These are phyloP conservation scores for Saussurea involucrata DNA, from an alignment of 129 eudicot species.

Conservation along the genomic window DNA sequence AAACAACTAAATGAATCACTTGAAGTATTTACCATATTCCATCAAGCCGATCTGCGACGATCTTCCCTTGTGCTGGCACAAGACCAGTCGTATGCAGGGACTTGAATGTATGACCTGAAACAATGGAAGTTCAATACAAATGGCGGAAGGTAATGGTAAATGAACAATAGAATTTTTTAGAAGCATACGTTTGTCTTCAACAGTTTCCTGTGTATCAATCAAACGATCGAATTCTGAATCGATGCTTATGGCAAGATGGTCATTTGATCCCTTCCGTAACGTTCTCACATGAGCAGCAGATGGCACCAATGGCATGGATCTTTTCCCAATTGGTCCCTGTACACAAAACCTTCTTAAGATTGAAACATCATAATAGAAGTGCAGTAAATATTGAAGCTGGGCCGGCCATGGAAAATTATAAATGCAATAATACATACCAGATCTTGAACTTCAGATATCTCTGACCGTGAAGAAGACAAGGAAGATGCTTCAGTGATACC, in stretches of 20 bases:
- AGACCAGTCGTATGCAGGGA: slow-evolving; percentile 62
- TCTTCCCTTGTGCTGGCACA: slow-evolving; percentile 66
- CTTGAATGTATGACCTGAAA: slow-evolving; percentile 69
- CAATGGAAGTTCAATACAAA: neutral
- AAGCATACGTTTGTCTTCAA: slow-evolving; percentile 69
- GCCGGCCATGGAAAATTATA: neutral
- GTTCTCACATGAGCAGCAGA: slow-evolving; percentile 71
- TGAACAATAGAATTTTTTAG: neutral
- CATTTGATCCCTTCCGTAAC: slow-evolving; percentile 65
- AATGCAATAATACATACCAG: slow-evolving; percentile 40
- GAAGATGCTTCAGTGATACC: slow-evolving; percentile 44
- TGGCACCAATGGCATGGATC: slow-evolving; percentile 40
- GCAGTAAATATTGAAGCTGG: neutral
- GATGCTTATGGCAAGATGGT: slow-evolving; percentile 67
- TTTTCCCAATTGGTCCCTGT: slow-evolving; percentile 48
- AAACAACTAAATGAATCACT: neutral
- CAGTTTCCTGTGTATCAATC: slow-evolving; percentile 45
- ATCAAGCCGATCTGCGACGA: slow-evolving; percentile 65
- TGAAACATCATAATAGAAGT: neutral
- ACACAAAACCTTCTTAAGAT: neutral
- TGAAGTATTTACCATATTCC: slow-evolving; percentile 56
- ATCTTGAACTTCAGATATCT: slow-evolving; percentile 81
- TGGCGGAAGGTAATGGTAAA: neutral
- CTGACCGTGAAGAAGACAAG: slow-evolving; percentile 50
- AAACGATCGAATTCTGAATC: slow-evolving; percentile 64